Conservation (phyloP, 306 rosid species). For the Prunus mongolica region DNA sequence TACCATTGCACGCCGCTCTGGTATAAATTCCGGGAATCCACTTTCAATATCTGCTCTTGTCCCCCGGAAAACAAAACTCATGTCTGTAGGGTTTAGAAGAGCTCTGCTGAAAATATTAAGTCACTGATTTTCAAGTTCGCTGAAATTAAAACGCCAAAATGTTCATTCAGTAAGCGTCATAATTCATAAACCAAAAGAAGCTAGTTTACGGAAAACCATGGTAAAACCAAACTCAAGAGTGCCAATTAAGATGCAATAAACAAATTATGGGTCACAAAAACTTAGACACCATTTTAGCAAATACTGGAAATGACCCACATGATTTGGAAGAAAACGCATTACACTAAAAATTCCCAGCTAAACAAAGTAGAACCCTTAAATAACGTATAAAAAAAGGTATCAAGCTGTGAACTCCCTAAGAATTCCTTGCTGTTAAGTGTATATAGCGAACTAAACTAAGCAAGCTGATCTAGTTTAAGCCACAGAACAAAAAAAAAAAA, state of each 20-base stretch:
- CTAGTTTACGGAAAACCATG: background rate
- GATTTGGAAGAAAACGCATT: too few species aligned
- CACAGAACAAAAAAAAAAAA: background rate
- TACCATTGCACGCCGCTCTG: constrained; percentile 85
- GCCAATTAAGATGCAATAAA: background rate
- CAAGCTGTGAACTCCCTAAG: background rate
- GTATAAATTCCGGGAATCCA: constrained; percentile 74
- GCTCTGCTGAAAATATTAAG: constrained; percentile 1
- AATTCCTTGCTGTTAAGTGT: background rate
- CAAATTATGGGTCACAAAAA: background rate
- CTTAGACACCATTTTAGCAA: background rate
- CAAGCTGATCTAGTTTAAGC: background rate
- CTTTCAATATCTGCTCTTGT: constrained; percentile 76
- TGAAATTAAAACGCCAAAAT: background rate
- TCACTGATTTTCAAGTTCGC: background rate
- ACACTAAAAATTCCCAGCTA: background rate
- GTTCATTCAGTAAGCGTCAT: background rate
- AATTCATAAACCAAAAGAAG: background rate
- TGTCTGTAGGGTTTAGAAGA: constrained; percentile 27
- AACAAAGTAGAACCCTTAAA: background rate
- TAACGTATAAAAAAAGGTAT: background rate
- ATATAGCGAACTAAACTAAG: background rate
- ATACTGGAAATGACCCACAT: too few species aligned
- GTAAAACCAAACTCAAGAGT: background rate
- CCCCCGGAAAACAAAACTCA: constrained; percentile 94